phyloP scores from a whole-genome alignment of 2,329 filamentous ascomycete species.

The Colletotrichum sp. region DNA sequence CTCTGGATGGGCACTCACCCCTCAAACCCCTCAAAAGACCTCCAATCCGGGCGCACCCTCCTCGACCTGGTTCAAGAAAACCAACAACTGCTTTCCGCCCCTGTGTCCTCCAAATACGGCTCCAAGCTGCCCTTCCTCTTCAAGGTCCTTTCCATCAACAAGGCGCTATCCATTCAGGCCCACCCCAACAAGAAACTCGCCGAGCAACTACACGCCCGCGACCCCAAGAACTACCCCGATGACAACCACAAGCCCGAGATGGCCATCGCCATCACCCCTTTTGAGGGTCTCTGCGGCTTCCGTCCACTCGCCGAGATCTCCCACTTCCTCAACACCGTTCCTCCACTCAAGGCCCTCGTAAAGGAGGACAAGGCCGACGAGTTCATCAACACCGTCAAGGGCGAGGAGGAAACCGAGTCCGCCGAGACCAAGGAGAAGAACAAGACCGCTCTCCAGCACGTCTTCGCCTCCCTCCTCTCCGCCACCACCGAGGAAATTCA shows the following conservation, averaged over 20 bases:
- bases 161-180: constrained; percentile 95
- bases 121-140: constrained; percentile 93
- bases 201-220: constrained; percentile 82
- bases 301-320: constrained; percentile 84
- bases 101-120: constrained; percentile 77
- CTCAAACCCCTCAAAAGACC: constrained; percentile 90
- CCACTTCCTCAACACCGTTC: constrained; percentile 72
- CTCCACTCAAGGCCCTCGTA: constrained; percentile 68
- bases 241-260: constrained; percentile 99
- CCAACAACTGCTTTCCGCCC: constrained; percentile 76
- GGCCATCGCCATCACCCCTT: constrained; percentile 96
- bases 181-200: constrained; percentile 94
- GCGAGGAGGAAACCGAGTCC: constrained; percentile 43
- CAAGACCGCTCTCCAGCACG: constrained; percentile 77
- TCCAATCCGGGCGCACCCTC: constrained; percentile 82
- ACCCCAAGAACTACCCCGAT: constrained; percentile 95
- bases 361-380: constrained; percentile 66
- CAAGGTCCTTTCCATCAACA: constrained; percentile 96
- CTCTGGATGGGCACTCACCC: constrained; percentile 99
- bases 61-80: constrained; percentile 90
- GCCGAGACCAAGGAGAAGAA: constrained; percentile 77
- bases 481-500: constrained; percentile 66
- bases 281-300: constrained; percentile 96
- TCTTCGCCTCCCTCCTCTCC: constrained; percentile 84
- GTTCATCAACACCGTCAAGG: constrained; percentile 55